These are phyloP conservation scores for Fusarium sp. DNA, from an alignment of 2,329 filamentous ascomycete genomes.

Conservation along the genomic window DNA sequence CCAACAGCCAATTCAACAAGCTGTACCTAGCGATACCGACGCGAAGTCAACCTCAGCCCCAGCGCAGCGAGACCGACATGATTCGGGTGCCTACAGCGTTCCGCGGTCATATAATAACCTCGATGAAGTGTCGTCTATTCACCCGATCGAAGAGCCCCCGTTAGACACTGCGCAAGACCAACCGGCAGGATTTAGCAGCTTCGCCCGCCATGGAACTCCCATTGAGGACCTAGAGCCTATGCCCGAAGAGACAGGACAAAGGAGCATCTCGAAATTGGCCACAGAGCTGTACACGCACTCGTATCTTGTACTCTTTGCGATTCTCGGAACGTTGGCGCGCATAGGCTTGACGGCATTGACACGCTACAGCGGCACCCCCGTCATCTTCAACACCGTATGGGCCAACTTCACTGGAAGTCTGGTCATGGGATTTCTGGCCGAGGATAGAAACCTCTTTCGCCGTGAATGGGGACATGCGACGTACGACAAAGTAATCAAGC, in stretches of 20 bases:
- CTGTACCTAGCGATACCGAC: neutral
- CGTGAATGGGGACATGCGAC: constrained; percentile 67
- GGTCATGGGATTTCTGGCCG: constrained; percentile 84
- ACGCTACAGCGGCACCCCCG: constrained; percentile 78
- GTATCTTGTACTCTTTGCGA: constrained; percentile 84
- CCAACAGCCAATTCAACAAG: neutral
- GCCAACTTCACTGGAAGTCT: constrained; percentile 85
- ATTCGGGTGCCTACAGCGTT: constrained; percentile 40
- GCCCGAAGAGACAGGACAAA: constrained; percentile 17
- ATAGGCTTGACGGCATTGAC: constrained; percentile 83
- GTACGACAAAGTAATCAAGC: constrained; percentile 50
- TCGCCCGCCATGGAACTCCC: constrained; percentile 3
- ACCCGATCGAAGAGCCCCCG: constrained; percentile 16
- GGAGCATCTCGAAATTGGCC: constrained; percentile 57
- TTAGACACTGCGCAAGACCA: constrained; percentile 1
- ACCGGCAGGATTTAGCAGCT: constrained; percentile 14
- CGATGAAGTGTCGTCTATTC: constrained; percentile 49
- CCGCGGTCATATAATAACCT: constrained; percentile 52
- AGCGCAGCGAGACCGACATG: neutral
- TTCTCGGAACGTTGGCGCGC: constrained; percentile 84
- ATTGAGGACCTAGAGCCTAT: constrained; percentile 6
- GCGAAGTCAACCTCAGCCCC: neutral
- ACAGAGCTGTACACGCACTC: constrained; percentile 77
- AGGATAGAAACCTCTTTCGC: constrained; percentile 80
- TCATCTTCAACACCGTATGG: constrained; percentile 82